phyloP scores from a whole-genome alignment of 352 stramenopile species.

The Pythium angustatum region DNA sequence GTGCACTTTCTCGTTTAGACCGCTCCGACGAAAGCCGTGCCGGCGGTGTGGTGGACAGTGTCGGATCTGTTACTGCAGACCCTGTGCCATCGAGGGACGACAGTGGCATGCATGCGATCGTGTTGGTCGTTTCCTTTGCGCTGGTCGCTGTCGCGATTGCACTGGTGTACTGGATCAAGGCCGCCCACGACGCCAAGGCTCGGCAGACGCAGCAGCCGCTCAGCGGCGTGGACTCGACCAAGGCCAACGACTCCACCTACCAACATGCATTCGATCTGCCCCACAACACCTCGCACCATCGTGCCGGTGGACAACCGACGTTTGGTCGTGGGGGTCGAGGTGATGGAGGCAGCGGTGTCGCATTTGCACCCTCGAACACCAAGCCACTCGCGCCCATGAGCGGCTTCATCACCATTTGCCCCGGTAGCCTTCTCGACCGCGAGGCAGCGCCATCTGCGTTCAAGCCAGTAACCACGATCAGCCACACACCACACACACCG shows the following conservation, averaged over 20 bases:
- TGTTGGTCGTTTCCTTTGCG: neutral
- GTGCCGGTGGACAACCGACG: too few species aligned
- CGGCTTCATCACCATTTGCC: neutral
- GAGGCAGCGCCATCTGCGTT: neutral
- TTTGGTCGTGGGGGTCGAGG: too few species aligned
- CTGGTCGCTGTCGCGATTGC: neutral
- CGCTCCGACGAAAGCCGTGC: neutral
- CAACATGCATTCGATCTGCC: neutral
- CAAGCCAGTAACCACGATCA: neutral
- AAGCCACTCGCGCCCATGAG: neutral
- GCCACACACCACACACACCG: neutral
- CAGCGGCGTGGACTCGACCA: slow-evolving; percentile 5
- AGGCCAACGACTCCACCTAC: slow-evolving; percentile 9
- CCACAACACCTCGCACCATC: neutral
- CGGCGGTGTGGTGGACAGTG: too few species aligned
- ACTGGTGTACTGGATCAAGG: neutral
- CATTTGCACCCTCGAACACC: neutral
- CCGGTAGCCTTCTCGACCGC: neutral
- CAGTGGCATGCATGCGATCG: neutral
- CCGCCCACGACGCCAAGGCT: neutral
- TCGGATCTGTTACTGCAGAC: too few species aligned
- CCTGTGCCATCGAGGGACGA: too few species aligned
- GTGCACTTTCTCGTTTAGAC: neutral
- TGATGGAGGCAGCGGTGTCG: neutral
- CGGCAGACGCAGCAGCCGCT: neutral